These are phyloP conservation scores for Grosmannia huntii DNA, from an alignment of 2,329 filamentous ascomycete genomes.

Conservation along the genomic window DNA sequence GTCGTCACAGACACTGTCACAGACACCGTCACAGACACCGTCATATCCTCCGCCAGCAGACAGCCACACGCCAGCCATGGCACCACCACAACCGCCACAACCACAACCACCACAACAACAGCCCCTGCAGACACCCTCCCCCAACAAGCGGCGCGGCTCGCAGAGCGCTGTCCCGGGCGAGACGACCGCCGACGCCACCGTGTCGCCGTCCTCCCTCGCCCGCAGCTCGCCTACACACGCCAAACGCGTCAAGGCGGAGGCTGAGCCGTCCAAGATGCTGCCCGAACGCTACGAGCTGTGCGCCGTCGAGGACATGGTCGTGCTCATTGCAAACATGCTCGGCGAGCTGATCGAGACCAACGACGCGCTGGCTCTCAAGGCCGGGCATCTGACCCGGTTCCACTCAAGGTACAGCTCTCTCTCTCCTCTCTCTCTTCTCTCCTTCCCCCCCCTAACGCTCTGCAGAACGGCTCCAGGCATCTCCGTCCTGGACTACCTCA, in stretches of 20 bases:
- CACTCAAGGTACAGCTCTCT: conserved; percentile 60
- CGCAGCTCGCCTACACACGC: conserved; percentile 14
- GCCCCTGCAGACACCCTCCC: conserved; percentile 9
- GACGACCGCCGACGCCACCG: conserved; percentile 12
- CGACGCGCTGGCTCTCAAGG: conserved; percentile 71
- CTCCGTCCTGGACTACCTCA: conserved; percentile 85
- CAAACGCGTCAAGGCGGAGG: conserved; percentile 42
- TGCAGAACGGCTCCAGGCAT: conserved; percentile 65
- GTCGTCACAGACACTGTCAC: not conserved
- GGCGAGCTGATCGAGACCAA: conserved; percentile 90
- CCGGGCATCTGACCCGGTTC: conserved; percentile 81
- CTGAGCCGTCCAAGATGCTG: conserved; percentile 42
- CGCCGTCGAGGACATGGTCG: conserved; percentile 72
- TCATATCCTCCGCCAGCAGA: not conserved
- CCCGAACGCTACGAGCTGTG: conserved; percentile 72
- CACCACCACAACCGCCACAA: not conserved
- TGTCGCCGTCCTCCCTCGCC: conserved; percentile 8
- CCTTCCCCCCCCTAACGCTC: not conserved
- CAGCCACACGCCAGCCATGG: not conserved
- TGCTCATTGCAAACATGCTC: conserved; percentile 89
- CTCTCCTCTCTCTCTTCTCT: not conserved
- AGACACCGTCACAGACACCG: not conserved
- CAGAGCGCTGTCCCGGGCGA: conserved; percentile 19
- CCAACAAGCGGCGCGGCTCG: conserved; percentile 30
- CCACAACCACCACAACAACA: not conserved